phyloP scores from a whole-genome alignment of 1,284 basidiomycete species.

The Melampsora abietis-canadensis region DNA sequence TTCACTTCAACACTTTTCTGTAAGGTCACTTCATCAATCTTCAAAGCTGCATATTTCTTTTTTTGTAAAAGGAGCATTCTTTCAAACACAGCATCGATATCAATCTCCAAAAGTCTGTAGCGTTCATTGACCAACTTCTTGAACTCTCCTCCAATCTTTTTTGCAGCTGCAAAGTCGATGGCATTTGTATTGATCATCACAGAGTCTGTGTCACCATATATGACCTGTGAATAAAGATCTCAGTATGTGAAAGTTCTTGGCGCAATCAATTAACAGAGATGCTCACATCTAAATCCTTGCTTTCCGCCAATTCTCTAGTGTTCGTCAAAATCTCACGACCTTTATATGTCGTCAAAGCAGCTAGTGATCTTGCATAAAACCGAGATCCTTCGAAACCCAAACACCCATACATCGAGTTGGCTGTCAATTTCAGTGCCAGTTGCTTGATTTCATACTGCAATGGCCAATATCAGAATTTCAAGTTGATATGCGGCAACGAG shows the following conservation, averaged over 20 bases:
- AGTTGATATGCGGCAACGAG: constrained; percentile 9
- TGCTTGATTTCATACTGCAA: constrained; percentile 90
- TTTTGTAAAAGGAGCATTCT: constrained; percentile 90
- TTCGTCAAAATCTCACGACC: constrained; percentile 95
- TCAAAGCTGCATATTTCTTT: constrained; percentile 98
- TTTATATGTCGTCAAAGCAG: constrained; percentile 94
- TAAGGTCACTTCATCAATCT: constrained; percentile 61
- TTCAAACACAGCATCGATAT: constrained; percentile 90
- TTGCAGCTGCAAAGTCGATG: constrained; percentile 77
- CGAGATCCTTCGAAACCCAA: constrained; percentile 95
- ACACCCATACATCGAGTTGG: constrained; percentile 99
- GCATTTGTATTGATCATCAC: constrained; percentile 98
- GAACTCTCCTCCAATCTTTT: constrained; percentile 86
- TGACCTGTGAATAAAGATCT: constrained; percentile 64
- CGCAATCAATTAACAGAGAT: background rate
- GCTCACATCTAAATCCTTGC: constrained; percentile 77
- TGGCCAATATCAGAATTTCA: background rate
- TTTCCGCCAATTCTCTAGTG: constrained; percentile 88
- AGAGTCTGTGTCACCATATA: constrained; percentile 98
- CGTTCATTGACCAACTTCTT: constrained; percentile 94
- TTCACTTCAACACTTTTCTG: constrained; percentile 68
- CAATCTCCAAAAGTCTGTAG: constrained; percentile 93
- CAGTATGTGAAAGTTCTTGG: background rate
- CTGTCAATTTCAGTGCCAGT: constrained; percentile 92
- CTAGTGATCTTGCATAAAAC: constrained; percentile 94